phyloP scores from a whole-genome alignment of 2,329 filamentous ascomycete species.

The Thelonectria rubi region DNA sequence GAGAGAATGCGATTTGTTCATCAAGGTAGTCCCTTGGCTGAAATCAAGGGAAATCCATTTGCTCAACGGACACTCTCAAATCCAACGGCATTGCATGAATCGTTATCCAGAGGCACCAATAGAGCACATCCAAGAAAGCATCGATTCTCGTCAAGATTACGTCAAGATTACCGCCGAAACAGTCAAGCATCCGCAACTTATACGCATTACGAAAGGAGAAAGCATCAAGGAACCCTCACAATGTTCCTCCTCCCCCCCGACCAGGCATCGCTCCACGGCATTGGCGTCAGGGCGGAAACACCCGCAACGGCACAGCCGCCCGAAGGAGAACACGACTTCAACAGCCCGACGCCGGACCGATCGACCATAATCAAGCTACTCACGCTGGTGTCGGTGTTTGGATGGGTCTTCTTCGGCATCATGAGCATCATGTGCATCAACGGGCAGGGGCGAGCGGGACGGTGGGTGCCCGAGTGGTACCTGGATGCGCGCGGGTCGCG shows the following conservation, averaged over 20 bases:
- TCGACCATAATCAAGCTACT: constrained; percentile 36
- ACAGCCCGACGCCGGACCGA: constrained; percentile 14
- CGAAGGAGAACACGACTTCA: constrained; percentile 18
- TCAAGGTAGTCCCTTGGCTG: background rate
- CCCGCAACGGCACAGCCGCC: background rate
- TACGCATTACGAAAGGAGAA: background rate
- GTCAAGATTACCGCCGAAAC: background rate
- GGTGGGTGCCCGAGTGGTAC: constrained; percentile 49
- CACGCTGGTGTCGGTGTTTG: constrained; percentile 38
- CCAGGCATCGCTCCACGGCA: background rate
- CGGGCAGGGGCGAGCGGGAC: constrained; percentile 39
- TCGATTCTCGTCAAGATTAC: background rate
- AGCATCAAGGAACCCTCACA: background rate
- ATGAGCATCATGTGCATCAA: constrained; percentile 47
- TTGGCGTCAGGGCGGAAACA: background rate
- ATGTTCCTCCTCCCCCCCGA: background rate
- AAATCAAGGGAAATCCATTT: background rate
- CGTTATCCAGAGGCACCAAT: background rate
- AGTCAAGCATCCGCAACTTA: background rate
- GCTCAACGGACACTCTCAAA: background rate
- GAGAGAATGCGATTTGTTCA: background rate
- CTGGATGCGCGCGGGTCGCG: constrained; percentile 38
- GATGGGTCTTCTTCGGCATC: constrained; percentile 45
- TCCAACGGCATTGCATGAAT: background rate
- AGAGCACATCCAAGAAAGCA: background rate